A percentile compares a stretch with the other conserved stretches of the same genome.
phyloP scores from a whole-genome alignment of 208 protist species.

The Blastocrithidia nonstop region DNA sequence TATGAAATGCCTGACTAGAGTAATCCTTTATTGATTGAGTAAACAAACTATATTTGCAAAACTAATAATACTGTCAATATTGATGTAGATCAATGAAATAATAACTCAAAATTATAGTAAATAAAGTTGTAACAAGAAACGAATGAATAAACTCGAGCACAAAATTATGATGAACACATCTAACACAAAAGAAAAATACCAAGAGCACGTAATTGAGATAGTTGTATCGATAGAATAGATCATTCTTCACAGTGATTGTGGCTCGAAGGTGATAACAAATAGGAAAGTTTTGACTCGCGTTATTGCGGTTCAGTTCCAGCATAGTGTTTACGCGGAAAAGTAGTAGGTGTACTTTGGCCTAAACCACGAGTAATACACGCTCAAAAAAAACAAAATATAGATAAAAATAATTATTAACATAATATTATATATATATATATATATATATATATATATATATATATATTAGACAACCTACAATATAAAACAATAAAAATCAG shows the following conservation, averaged over 20 bases:
- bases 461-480: background rate
- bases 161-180: too few species aligned
- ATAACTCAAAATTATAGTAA: too few species aligned
- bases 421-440: too few species aligned
- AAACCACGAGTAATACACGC: background rate
- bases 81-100: constrained; percentile 11
- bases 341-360: constrained; percentile 25
- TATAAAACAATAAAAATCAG: too few species aligned
- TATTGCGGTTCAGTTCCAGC: constrained; percentile 41
- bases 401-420: too few species aligned
- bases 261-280: constrained; percentile 72
- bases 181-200: constrained; percentile 10
- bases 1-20: background rate
- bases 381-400: background rate
- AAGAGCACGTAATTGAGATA: constrained; percentile 52
- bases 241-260: constrained; percentile 44
- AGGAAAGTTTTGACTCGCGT: constrained; percentile 61
- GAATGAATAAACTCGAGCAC: too few species aligned
- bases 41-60: background rate
- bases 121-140: too few species aligned
- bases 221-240: constrained; percentile 21
- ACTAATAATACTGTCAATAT: background rate
- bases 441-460: background rate
- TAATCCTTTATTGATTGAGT: background rate
- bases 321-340: constrained; percentile 52